These are phyloP conservation scores for Schizochytrium sp. DNA, from an alignment of 108 stramenopile genomes.

Conservation along the genomic window DNA sequence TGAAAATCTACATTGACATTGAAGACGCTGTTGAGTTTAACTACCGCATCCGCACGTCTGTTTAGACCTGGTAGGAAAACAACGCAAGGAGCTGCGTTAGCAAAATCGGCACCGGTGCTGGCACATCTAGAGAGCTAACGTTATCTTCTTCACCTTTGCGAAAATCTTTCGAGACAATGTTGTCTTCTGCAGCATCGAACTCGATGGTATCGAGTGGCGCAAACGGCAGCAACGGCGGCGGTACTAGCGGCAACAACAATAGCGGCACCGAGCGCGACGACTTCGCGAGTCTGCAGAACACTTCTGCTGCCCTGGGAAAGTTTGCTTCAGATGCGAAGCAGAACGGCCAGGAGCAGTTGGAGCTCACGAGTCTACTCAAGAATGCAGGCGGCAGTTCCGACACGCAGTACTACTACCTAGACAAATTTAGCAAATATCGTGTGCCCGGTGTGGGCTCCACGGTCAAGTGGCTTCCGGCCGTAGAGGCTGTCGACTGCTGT, in stretches of 20 bases:
- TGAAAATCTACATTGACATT: too few species aligned
- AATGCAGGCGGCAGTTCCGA: background rate
- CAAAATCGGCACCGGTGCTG: too few species aligned
- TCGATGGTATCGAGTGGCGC: background rate
- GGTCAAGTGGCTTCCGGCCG: slow-evolving; percentile 36
- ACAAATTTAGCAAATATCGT: slow-evolving; percentile 27
- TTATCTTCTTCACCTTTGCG: too few species aligned
- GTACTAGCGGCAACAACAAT: background rate
- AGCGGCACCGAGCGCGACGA: background rate
- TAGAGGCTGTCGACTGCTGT: slow-evolving; percentile 53
- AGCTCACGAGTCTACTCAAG: slow-evolving; percentile 43
- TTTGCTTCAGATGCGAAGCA: slow-evolving; percentile 8
- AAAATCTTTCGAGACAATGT: too few species aligned
- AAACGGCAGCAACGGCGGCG: slow-evolving; percentile 16
- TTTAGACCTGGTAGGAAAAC: too few species aligned
- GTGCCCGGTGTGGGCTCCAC: slow-evolving; percentile 13
- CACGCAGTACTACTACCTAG: slow-evolving; percentile 53
- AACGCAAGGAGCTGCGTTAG: too few species aligned
- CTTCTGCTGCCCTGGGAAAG: background rate
- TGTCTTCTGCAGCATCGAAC: background rate
- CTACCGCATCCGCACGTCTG: too few species aligned
- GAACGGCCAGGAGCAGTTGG: slow-evolving; percentile 34
- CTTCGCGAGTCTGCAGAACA: slow-evolving; percentile 24
- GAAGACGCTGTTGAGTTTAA: too few species aligned
- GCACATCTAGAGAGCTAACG: too few species aligned